Base-by-base conservation (phyloP, 352 stramenopile species). In the Globisporangium alternatum region DNA sequence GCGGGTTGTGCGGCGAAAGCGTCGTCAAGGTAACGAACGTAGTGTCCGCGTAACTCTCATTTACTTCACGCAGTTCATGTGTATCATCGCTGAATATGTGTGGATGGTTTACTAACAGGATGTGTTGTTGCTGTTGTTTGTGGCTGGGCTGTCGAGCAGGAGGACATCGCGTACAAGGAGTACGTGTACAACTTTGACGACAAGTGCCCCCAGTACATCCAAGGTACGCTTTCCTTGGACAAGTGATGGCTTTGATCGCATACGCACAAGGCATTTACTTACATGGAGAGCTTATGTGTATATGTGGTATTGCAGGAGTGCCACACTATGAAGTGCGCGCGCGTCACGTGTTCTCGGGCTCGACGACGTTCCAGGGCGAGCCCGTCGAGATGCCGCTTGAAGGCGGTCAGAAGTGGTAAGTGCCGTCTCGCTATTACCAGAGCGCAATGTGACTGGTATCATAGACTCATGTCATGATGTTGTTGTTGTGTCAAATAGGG, bases 161-260 rank as follows among this genome's bases (percentile, higher is more conserved):
- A 95, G 64, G 81, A 95, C 37, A 93, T 95, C 30, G 84, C 85
- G 62, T 95, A 86, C 80, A 95, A 95, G 67, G 86, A 95, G 62
- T 95, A 95, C 68, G 83, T 95, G 30, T 95, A 92, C 80, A 93
- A 93, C 69, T 93, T 95, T 61, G 86, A 95, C 61, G 86, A 91
- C 68, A 90, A 93, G 68, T 93, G 83, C 58, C 86, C 86, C 60
- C 84, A 93, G 73, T 93, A 93, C 64, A 93, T 93, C 53, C 80
- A 91, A 74, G 83, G 76, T 78, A 37, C 53, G 54, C 10, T n/a
- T 17, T 13, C 6, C 19, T 28, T 19, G 35, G 7, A 19, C 0
- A n/a, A 33, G 47, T 9, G 4, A 12, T n/a, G 5, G 22, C 10
- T 10, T 7, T 5, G n/a, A 7, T 17, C 21, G 30, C 21, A 21